Evolutionary conservation across 169 alveolate species (phyloP).

Genomic region (Ophryocystis elektroscirrha): DNA sequence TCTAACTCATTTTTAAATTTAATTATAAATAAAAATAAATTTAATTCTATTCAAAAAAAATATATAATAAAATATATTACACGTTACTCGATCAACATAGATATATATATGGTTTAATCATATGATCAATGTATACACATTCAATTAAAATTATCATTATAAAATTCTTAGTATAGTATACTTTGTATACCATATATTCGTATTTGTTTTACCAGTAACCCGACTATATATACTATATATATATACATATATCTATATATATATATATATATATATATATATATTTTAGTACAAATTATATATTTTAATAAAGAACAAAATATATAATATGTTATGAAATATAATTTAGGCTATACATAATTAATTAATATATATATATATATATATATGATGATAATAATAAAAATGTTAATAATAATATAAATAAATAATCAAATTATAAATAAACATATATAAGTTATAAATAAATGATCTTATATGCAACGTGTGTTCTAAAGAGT

Average conservation of each 20-base stretch:
- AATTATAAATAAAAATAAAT: too few relatives aligned
- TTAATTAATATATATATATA: not conserved
- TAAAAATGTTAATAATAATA: too few relatives aligned
- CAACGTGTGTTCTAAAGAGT: too few relatives aligned
- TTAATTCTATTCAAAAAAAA: not conserved
- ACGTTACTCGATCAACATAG: not conserved
- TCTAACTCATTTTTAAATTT: too few relatives aligned
- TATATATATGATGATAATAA: too few relatives aligned
- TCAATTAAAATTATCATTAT: not conserved
- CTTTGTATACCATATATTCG: not conserved
- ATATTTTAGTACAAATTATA: not conserved
- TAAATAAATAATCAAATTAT: too few relatives aligned
- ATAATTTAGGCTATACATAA: not conserved
- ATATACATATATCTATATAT: too few relatives aligned
- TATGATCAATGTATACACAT: not conserved
- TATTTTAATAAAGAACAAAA: not conserved
- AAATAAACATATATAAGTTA: too few relatives aligned
- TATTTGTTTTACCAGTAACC: not conserved
- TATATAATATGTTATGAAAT: not conserved
- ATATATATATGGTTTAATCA: too few relatives aligned
- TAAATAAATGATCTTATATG: too few relatives aligned
- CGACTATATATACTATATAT: too few relatives aligned
- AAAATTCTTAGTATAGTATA: not conserved
- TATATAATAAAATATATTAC: not conserved
- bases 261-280: not conserved